These are phyloP conservation scores for Stagonosporopsis cucurbitacearum DNA, from an alignment of 2,329 filamentous ascomycete genomes.

Conservation along the genomic window DNA sequence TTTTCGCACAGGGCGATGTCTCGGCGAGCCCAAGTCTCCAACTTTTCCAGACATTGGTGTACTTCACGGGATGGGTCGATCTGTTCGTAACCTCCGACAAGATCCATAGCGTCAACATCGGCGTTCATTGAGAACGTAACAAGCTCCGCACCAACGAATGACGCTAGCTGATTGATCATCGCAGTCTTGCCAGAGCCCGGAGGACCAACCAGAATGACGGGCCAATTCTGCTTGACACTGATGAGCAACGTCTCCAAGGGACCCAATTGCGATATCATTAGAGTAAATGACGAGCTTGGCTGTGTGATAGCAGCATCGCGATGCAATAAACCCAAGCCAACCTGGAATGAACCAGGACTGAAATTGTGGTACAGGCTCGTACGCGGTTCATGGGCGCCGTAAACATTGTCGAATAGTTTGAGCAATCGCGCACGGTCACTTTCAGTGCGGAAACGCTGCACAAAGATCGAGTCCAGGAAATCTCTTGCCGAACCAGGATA, in stretches of 20 bases:
- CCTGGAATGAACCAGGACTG: constrained; percentile 70
- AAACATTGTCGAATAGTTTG: constrained; percentile 70
- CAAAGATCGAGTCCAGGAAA: constrained; percentile 81
- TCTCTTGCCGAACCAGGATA: constrained; percentile 68
- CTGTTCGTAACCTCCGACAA: constrained; percentile 96
- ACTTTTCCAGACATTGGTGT: constrained; percentile 63
- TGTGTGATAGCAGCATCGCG: constrained; percentile 59
- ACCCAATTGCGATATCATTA: constrained; percentile 62
- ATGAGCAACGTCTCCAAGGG: constrained; percentile 87
- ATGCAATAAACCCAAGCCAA: constrained; percentile 75
- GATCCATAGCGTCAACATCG: constrained; percentile 95
- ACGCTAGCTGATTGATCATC: constrained; percentile 80
- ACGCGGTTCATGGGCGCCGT: constrained; percentile 55
- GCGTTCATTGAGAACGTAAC: constrained; percentile 89
- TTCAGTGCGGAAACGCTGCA: constrained; percentile 81
- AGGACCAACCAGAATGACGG: constrained; percentile 84
- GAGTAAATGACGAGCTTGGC: constrained; percentile 27
- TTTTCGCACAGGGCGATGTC: constrained; percentile 24
- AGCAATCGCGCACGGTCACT: constrained; percentile 71
- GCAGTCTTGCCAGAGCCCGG: constrained; percentile 88
- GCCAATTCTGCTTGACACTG: constrained; percentile 84
- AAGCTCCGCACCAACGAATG: constrained; percentile 74
- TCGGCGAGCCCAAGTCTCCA: constrained; percentile 60
- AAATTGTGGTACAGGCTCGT: constrained; percentile 71
- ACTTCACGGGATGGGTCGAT: constrained; percentile 79